These are phyloP conservation scores for Globomyces pollinis-pini DNA, from an alignment of 192 early-diverging fungal genomes.

Conservation along the genomic window DNA sequence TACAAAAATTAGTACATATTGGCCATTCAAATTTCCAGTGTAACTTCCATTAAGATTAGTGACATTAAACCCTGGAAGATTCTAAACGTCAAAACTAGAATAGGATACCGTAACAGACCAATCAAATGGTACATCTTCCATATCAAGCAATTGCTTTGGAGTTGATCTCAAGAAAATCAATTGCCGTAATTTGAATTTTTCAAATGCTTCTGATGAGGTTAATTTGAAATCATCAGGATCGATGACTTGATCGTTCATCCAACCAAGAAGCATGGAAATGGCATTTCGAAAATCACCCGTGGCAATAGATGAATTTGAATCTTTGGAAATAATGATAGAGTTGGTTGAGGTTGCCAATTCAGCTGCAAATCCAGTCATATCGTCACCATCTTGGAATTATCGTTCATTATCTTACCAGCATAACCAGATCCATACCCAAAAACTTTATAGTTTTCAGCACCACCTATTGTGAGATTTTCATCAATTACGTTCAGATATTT, in stretches of 20 bases:
- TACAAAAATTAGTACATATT: too few relatives aligned
- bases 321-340: neutral
- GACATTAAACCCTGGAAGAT: too few relatives aligned
- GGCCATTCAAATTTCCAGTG: slow-evolving; percentile 1
- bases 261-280: neutral
- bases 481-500: neutral
- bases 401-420: neutral
- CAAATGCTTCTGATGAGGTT: neutral
- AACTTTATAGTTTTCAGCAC: slow-evolving; percentile 6
- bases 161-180: neutral
- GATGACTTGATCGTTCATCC: neutral
- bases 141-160: neutral
- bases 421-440: neutral
- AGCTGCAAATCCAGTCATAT: neutral
- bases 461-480: too few relatives aligned
- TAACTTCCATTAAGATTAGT: neutral
- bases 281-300: slow-evolving; percentile 5
- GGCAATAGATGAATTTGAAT: neutral
- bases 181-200: neutral
- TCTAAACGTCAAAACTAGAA: neutral
- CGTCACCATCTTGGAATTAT: neutral
- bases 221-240: neutral
- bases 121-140: slow-evolving; percentile 2
- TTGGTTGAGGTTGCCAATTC: neutral
- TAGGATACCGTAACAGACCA: neutral